Evolutionary conservation across 257 asterid genomes (phyloP).

Genomic region (Nicotiana otophora): DNA sequence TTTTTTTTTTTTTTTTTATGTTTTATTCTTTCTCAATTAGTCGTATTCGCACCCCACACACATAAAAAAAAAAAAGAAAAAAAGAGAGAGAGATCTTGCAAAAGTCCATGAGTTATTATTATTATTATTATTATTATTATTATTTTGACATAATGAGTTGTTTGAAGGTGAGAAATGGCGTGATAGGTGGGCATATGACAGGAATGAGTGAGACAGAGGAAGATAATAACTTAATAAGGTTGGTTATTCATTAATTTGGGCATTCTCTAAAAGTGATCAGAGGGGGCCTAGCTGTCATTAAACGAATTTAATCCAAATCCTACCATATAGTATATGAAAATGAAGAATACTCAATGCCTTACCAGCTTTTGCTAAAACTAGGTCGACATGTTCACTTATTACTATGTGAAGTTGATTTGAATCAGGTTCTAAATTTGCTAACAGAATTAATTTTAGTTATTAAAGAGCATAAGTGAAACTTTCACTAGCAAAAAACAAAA

Average conservation of each 20-base stretch:
- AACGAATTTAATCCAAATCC: not conserved
- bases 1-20: too few relatives aligned
- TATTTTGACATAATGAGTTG: not conserved
- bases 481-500: too few relatives aligned
- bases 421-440: too few relatives aligned
- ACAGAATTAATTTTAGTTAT: too few relatives aligned
- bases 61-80: too few relatives aligned
- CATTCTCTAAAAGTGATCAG: not conserved
- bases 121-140: too few relatives aligned
- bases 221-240: not conserved
- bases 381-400: not conserved
- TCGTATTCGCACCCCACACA: not conserved
- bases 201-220: constrained; percentile 1
- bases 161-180: constrained; percentile 4
- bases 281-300: not conserved
- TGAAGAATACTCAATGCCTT: not conserved
- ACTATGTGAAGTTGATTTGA: too few relatives aligned
- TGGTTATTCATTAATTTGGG: not conserved
- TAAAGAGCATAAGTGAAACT: too few relatives aligned
- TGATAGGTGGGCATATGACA: constrained; percentile 6
- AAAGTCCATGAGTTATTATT: not conserved
- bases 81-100: not conserved
- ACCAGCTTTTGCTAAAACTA: not conserved
- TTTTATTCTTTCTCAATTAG: not conserved
- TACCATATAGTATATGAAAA: not conserved